Evolutionary conservation across 2,329 filamentous ascomycete genomes (phyloP).

Genomic region (Myriosclerotinia duriaeana): DNA sequence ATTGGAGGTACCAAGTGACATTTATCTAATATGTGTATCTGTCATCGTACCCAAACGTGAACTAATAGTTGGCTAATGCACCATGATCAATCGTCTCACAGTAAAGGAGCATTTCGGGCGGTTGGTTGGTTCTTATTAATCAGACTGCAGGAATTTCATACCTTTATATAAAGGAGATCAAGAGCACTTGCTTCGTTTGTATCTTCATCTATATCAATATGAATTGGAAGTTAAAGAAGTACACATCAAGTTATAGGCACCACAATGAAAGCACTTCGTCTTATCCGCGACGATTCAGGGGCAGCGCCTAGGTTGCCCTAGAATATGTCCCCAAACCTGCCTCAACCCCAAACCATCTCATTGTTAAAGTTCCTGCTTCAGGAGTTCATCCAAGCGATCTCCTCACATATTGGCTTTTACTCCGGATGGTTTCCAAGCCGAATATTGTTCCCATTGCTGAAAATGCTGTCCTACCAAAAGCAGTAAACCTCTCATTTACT

Average conservation of each 20-base stretch:
- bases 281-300: conserved; percentile 24
- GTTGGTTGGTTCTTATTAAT: conserved; percentile 6
- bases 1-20: neutral
- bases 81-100: neutral
- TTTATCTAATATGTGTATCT: neutral
- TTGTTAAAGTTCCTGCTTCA: conserved; percentile 34
- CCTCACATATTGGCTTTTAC: conserved; percentile 33
- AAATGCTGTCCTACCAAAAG: conserved; percentile 31
- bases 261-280: conserved; percentile 35
- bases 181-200: neutral
- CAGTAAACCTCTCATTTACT: conserved; percentile 27
- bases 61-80: neutral
- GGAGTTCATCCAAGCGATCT: conserved; percentile 37
- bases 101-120: neutral
- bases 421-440: conserved; percentile 33
- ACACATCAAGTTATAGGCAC: neutral
- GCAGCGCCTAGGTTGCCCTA: conserved; percentile 26
- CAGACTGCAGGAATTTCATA: neutral
- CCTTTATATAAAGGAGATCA: neutral
- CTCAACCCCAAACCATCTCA: conserved; percentile 26
- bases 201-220: neutral
- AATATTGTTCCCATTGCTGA: conserved; percentile 32
- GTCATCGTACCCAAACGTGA: neutral
- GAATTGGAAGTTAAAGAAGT: neutral
- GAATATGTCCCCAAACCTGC: conserved; percentile 29